Conservation (phyloP, 2,329 filamentous ascomycete species). For the Boeremia lycopersici region DNA sequence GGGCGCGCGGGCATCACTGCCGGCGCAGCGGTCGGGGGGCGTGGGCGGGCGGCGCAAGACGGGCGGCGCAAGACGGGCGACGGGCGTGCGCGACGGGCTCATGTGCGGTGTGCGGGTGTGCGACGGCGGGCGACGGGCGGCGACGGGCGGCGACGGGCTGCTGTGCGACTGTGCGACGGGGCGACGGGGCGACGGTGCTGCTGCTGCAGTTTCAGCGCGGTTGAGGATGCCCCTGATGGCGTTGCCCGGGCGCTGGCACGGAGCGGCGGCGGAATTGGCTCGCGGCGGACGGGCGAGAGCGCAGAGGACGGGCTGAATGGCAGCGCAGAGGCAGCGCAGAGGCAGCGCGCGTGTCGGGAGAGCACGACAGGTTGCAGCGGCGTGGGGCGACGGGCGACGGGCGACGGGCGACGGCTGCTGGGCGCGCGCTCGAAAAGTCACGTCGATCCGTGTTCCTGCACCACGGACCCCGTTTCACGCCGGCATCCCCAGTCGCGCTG, state of each 20-base stretch:
- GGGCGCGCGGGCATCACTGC: slow-evolving; percentile 43
- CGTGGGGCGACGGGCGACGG: neutral
- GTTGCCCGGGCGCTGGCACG: slow-evolving; percentile 3
- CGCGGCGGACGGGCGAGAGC: neutral
- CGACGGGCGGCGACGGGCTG: neutral
- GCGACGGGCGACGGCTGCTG: neutral
- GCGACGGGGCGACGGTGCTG: slow-evolving; percentile 1
- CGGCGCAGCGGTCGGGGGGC: slow-evolving; percentile 1
- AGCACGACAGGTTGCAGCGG: neutral
- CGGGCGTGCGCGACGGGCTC: no score
- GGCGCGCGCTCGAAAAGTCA: neutral
- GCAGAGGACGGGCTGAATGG: neutral
- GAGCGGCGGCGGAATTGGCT: slow-evolving; percentile 9
- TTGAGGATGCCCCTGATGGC: slow-evolving; percentile 10
- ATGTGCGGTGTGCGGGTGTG: neutral
- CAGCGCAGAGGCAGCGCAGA: slow-evolving; percentile 1
- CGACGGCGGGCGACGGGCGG: neutral
- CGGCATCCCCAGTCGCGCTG: slow-evolving; percentile 1
- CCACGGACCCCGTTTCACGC: neutral
- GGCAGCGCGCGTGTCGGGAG: neutral
- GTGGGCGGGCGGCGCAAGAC: no score
- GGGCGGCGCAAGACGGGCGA: no score
- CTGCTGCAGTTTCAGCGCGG: neutral
- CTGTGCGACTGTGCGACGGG: neutral
- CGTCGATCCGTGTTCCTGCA: slow-evolving; percentile 9